Conservation (phyloP, 768 basidiomycete species). For the Exsudoporus frostii region DNA sequence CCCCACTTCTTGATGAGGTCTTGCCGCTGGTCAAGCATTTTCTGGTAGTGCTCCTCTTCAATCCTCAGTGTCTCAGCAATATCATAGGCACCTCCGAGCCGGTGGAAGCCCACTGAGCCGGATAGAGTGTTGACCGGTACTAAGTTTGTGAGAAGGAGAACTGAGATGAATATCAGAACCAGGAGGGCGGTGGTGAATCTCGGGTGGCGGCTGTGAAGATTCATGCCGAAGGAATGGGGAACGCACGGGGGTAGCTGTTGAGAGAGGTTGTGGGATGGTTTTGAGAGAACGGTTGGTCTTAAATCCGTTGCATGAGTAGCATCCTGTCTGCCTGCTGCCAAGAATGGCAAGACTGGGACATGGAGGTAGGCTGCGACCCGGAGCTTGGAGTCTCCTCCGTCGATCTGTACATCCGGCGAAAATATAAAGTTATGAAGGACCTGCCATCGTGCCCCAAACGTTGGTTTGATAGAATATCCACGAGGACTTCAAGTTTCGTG, state of each 20-base stretch:
- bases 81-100: not conserved
- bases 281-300: not conserved
- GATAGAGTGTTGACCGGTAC: constrained; percentile 5
- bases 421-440: too few relatives aligned
- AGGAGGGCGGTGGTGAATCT: constrained; percentile 30
- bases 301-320: not conserved
- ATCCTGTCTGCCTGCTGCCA: not conserved
- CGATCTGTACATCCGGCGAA: too few relatives aligned
- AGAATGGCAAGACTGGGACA: not conserved
- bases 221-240: constrained; percentile 12
- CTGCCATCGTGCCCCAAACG: too few relatives aligned
- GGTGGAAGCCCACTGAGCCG: constrained; percentile 2
- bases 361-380: too few relatives aligned
- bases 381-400: too few relatives aligned
- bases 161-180: constrained; percentile 22
- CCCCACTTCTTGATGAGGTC: constrained; percentile 55
- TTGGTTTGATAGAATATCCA: too few relatives aligned
- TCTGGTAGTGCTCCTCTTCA: constrained; percentile 37
- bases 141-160: constrained; percentile 28
- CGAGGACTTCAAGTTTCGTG: too few relatives aligned
- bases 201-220: constrained; percentile 29
- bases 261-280: not conserved
- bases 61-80: constrained; percentile 12
- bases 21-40: constrained; percentile 39
- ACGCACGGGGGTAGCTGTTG: constrained; percentile 12